These are phyloP conservation scores for Stygiomarasmius scandens DNA, from an alignment of 1,284 basidiomycete species.

Conservation along the genomic window DNA sequence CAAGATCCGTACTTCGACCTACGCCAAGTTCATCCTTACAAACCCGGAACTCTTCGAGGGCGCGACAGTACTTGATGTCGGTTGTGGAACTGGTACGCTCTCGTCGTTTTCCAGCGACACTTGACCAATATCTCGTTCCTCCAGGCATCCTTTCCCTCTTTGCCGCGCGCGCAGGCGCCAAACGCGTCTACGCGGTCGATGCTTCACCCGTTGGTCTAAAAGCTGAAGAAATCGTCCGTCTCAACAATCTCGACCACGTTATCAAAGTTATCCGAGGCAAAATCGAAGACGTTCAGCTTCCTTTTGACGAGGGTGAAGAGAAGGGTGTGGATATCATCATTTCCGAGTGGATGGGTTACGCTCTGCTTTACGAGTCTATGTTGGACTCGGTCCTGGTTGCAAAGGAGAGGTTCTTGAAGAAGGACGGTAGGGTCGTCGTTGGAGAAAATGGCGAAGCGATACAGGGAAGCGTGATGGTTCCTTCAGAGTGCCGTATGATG, in stretches of 20 bases:
- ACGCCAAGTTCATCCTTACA: conserved; percentile 89
- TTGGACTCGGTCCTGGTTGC: conserved; percentile 92
- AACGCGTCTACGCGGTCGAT: conserved; percentile 92
- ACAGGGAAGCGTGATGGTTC: conserved; percentile 74
- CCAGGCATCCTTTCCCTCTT: conserved; percentile 82
- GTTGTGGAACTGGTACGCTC: conserved; percentile 79
- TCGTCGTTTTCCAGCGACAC: no score
- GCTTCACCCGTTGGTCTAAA: conserved; percentile 87
- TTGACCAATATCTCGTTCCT: no score
- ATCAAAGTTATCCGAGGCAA: conserved; percentile 59
- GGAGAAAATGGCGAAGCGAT: no score
- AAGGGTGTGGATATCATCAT: conserved; percentile 88
- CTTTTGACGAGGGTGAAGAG: conserved; percentile 54
- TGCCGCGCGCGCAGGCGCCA: conserved; percentile 90
- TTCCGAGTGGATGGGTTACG: conserved; percentile 98
- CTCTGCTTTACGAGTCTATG: conserved; percentile 95
- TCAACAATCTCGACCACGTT: conserved; percentile 75
- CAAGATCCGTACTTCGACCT: conserved; percentile 90
- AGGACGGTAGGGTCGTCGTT: conserved; percentile 20
- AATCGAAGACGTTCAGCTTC: conserved; percentile 56
- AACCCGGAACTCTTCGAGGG: conserved; percentile 85
- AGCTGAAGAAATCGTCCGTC: conserved; percentile 80
- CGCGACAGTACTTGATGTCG: conserved; percentile 92
- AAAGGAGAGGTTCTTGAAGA: conserved; percentile 80
- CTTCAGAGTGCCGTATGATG: conserved; percentile 88